These are phyloP conservation scores for Leptographium radiaticola DNA, from an alignment of 2,329 filamentous ascomycete species.

Conservation along the genomic window DNA sequence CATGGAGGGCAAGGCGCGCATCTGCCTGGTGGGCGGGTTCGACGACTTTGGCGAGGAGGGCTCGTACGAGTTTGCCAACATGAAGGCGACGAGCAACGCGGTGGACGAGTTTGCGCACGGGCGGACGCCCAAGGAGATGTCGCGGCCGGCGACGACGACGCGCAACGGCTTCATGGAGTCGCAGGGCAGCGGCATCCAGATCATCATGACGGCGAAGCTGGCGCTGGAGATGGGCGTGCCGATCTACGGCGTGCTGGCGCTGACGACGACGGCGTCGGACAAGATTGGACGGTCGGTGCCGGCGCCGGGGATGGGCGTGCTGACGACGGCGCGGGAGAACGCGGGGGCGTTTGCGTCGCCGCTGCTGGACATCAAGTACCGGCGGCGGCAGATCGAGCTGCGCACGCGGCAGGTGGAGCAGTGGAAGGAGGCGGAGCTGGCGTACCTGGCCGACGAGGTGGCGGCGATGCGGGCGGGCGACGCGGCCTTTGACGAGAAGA, in stretches of 20 bases:
- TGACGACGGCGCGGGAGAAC: constrained; percentile 87
- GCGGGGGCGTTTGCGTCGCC: constrained; percentile 88
- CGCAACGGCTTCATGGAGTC: constrained; percentile 99
- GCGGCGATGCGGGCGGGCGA: constrained; percentile 77
- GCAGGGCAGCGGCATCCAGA: constrained; percentile 93
- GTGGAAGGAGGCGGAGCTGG: constrained; percentile 90
- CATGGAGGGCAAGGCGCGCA: constrained; percentile 90
- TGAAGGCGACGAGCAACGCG: constrained; percentile 98
- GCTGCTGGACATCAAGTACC: constrained; percentile 93
- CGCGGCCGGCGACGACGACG: constrained; percentile 89
- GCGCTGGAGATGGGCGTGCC: constrained; percentile 97
- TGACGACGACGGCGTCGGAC: constrained; percentile 93
- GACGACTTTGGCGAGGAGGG: constrained; percentile 99
- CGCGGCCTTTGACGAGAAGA: constrained; percentile 60
- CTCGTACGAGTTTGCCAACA: constrained; percentile 99
- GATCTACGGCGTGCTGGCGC: constrained; percentile 85
- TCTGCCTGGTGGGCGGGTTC: constrained; percentile 97
- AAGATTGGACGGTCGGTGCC: constrained; percentile 98
- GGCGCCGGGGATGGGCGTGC: constrained; percentile 89
- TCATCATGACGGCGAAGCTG: constrained; percentile 95
- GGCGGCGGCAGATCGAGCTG: constrained; percentile 84
- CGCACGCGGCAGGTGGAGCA: constrained; percentile 89
- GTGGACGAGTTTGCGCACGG: constrained; percentile 93
- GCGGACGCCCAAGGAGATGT: constrained; percentile 94
- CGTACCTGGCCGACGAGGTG: constrained; percentile 87